Base-by-base conservation (phyloP, 1,284 basidiomycete species). In the Boletus calvinii region DNA sequence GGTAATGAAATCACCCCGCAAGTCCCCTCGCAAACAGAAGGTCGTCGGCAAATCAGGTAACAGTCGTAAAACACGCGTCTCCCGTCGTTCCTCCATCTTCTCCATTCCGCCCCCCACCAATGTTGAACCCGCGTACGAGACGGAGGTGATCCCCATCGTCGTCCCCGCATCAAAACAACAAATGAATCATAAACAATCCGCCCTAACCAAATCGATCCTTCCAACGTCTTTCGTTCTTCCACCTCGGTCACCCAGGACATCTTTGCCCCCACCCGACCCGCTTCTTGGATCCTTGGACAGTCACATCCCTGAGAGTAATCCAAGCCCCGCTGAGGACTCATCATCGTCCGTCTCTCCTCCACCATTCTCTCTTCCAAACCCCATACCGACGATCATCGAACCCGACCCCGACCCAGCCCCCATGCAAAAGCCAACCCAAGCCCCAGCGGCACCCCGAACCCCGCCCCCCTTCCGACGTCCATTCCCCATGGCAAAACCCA, bases 401-500 rank as follows among this genome's bases (percentile, higher is more conserved):
- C 59, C 58, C 36, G 13, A 15, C 32, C 57, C 56, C 26, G 11
- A 18, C 32, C 35, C 58, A 36, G 34, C n/a, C 31, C 32, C 46
- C 7, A 48, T 59, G 37, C 36, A 56, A 26, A 60, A 63, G 32
- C 62, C 20, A 38, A 58, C 52, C 36, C 64, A 59, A 22, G 60
- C 37, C 64, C 8, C 26, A 26, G 26, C 26, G 7, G 37, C 49
- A 32, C 60, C 61, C 10, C 59, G 58, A 15, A 73, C 73, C 0
- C 68, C 69, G 9, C 64, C 67, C 2, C 55, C 64, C 4, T 38
- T 47, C 2, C 66, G 63, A 15, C 73, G 69, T 20, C 74, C 78
- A 2, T 89, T 86, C 72, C 85, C 85, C 0, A 71, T 84, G 42
- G 86, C 85, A 4, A 89, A 87, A 61, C 84, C 86, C 5, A 70